These are phyloP conservation scores for Actinidia chinensis DNA, from an alignment of 179 eudicot genomes.

Conservation along the genomic window DNA sequence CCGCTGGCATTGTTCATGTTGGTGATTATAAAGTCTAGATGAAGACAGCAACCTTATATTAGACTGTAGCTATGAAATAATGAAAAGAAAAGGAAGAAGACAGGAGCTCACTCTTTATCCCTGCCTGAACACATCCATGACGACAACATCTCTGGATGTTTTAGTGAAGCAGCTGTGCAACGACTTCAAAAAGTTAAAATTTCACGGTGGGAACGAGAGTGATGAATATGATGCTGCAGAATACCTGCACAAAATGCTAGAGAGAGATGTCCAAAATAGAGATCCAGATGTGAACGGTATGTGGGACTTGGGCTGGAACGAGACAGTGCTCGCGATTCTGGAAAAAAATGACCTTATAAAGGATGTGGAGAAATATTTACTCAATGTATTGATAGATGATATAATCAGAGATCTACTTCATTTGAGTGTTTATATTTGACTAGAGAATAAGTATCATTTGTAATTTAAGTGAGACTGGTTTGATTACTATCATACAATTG, in stretches of 20 bases:
- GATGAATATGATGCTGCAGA: constrained; percentile 42
- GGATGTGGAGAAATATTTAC: constrained; percentile 57
- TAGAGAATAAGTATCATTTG: background rate
- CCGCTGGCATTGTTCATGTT: constrained; percentile 49
- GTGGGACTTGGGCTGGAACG: constrained; percentile 96
- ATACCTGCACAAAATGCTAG: constrained; percentile 52
- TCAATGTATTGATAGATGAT: constrained; percentile 60
- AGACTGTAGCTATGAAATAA: constrained; percentile 67
- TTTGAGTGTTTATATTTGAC: constrained; percentile 19
- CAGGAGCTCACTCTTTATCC: constrained; percentile 49
- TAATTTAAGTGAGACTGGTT: constrained; percentile 2
- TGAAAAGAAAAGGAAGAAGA: constrained; percentile 70
- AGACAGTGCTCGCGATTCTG: constrained; percentile 32
- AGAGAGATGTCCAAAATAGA: constrained; percentile 51
- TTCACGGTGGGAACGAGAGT: constrained; percentile 31
- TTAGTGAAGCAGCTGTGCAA: constrained; percentile 59
- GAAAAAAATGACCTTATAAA: constrained; percentile 54
- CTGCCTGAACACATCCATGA: constrained; percentile 20
- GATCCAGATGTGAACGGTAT: constrained; percentile 54
- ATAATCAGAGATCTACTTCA: constrained; percentile 39
- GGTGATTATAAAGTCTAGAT: constrained; percentile 43
- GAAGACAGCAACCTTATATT: constrained; percentile 43
- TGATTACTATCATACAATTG: background rate
- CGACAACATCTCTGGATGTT: constrained; percentile 51
- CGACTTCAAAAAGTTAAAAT: constrained; percentile 54